Evolutionary conservation across 139 green algal species (phyloP), one percentile per base, ranked within the genome.

Genomic region (Chlorella sorokiniana): DNA sequence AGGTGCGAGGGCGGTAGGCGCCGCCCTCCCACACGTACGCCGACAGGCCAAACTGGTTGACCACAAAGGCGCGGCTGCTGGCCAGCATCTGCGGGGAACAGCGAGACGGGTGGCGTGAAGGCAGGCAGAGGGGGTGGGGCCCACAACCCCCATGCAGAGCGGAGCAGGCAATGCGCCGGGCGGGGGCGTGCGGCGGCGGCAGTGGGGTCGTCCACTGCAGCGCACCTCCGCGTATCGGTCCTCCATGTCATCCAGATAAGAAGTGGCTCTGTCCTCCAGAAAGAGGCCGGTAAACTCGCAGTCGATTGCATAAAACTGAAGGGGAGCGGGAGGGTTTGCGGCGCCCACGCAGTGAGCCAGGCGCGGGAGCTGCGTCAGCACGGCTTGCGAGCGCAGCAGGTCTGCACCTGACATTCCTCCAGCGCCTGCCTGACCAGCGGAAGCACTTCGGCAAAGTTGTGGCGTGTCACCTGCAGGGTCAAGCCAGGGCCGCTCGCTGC

Each of bases 11-110:
- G 22, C 52, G 52, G 52, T 69, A 79, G 35, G 37, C 52, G 73
- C 85, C 2, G 89, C 88, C 33, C 52, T 63, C 73, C 62, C 78
- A 79, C 52, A 79, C 72, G 38, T 69, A 79, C 1, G 72, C 72
- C 73, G 63, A 90, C 33, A 97, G 81, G 5, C 93, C 93, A 77
- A 95, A 93, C 87, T 97, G 93, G 41, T 79, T 94, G 73, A 97
- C 89, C 9, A 91, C 69, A 79, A 92, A 97, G 0, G 68, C 35
- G 1, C 83, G 81, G 25, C 84, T 85, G 37, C 76, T 86, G 31
- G 84, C 83, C 48, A 85, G 51, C 68, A 91, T 87, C 82, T 93
- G 88, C 52, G 70, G 40, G 5, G 10, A 14, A 16, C 22, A 41
- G 73, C 9, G 0, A 40, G 35, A 37, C 25, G 42, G 42, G 27